phyloP scores from a whole-genome alignment of 805 yeast species.

The Naumovozyma castellii region DNA sequence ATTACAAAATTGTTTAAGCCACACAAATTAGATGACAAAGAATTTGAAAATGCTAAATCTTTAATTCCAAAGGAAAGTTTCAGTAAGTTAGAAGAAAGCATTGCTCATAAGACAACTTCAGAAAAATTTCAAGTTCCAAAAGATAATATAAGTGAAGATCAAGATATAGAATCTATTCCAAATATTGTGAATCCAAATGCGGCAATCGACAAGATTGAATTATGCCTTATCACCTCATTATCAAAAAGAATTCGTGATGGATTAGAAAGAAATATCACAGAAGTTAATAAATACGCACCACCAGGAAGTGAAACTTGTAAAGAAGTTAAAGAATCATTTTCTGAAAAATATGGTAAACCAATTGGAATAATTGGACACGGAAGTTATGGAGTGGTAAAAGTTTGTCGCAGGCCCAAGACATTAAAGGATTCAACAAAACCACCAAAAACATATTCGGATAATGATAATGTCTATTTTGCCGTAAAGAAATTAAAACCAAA shows the following conservation, averaged over 20 bases:
- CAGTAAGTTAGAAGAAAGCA: not conserved
- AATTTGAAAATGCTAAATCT: conserved; percentile 17
- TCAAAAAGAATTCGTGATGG: conserved; percentile 39
- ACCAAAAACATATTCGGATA: conserved; percentile 58
- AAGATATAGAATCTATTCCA: conserved; percentile 14
- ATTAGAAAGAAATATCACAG: conserved; percentile 16
- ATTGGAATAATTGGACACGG: conserved; percentile 73
- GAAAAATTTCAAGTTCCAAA: conserved; percentile 3
- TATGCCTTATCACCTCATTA: conserved; percentile 39
- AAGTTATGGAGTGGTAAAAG: conserved; percentile 87
- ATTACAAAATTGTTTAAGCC: conserved; percentile 17
- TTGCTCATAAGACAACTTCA: conserved; percentile 1
- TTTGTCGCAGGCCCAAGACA: conserved; percentile 48
- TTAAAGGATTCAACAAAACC: conserved; percentile 8
- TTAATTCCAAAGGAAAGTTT: conserved; percentile 13
- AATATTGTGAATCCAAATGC: conserved; percentile 26
- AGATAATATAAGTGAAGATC: not conserved
- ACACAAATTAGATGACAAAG: conserved; percentile 15
- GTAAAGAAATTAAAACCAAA: conserved; percentile 75
- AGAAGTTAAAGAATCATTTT: conserved; percentile 23
- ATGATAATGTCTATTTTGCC: conserved; percentile 65
- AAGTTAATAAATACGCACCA: not conserved
- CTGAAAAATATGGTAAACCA: conserved; percentile 41
- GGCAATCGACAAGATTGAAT: conserved; percentile 43
- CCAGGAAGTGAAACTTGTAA: conserved; percentile 15